Evolutionary conservation across 2,329 filamentous ascomycete species (phyloP).

Genomic region (Gnomoniopsis smithogilvyi): DNA sequence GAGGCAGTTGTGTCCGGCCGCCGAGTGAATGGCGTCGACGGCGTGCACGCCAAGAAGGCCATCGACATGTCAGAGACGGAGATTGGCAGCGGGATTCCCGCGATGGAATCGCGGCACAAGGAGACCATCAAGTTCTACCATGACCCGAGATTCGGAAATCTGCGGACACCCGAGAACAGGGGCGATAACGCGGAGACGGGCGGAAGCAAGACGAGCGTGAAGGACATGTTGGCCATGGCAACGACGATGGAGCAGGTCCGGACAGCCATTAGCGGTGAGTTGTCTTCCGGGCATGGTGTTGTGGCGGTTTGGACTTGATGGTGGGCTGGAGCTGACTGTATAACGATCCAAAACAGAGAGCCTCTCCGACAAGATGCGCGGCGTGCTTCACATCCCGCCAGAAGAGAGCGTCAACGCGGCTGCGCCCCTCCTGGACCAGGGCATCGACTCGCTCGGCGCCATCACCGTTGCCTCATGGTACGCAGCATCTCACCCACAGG

Average conservation of each 20-base stretch:
- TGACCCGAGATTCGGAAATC: neutral
- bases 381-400: neutral
- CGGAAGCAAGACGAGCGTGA: no score
- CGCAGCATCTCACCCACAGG: no score
- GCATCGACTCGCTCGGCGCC: neutral
- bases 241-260: no score
- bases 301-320: neutral
- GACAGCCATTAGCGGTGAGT: no score
- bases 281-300: no score
- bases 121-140: neutral
- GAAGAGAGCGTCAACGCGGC: neutral
- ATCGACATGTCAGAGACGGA: neutral
- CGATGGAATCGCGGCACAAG: slow-evolving; percentile 2
- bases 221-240: no score
- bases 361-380: slow-evolving; percentile 4
- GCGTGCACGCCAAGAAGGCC: neutral
- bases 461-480: neutral
- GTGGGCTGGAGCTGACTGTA: neutral
- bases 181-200: no score
- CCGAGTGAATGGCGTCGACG: neutral
- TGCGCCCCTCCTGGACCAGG: neutral
- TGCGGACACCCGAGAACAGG: no score
- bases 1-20: slow-evolving; percentile 4
- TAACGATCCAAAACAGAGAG: neutral
- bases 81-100: slow-evolving; percentile 1